Base-by-base conservation (phyloP, 805 yeast species). In the Teunomyces atbi region DNA sequence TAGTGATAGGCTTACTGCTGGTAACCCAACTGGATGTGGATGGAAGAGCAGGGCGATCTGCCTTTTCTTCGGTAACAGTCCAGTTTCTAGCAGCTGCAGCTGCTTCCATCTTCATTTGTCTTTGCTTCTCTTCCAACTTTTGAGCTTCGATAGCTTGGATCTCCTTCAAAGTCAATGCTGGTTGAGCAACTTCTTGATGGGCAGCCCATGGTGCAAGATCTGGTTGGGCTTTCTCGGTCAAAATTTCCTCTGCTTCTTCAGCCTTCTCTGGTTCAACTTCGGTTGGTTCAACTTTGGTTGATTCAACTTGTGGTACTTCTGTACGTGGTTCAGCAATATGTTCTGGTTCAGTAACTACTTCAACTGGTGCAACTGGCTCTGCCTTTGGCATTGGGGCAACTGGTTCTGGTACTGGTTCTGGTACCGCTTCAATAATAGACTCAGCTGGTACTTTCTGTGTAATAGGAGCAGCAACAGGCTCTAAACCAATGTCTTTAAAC, bases 161-260 rank as follows among this genome's bases (percentile, higher is more conserved):
- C 59, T 80, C 79, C 44, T 73, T 71, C 54, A 80, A 65, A 0
- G 83, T 65, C 44, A 78, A 47, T n/a, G 65, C 58, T 10, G 81
- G 80, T 27, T 32, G 41, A 45, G 50, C 13, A 45, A 47, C 36
- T 4, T 56, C 49, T 20, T 60, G 48, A 18, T 60, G 55, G 1
- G 58, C 49, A n/a, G 83, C 83, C 84, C 84, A 80, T 37, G 84
- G 84, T 4, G 84, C 84, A 26, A 71, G 58, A 39, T 54, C 13
- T 26, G 48, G 55, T 43, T n/a, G 35, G 44, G 10, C 51, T 49
- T 16, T 39, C 19, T n/a, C 33, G 26, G 11, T 12, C 16, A 41
- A 36, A 13, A 41, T 19, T 10, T n/a, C 34, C 3, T 26, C 19
- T 11, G 29, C 34, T 27, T 16, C 33, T 20, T 45, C 43, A 18